A percentile compares a stretch with the other conserved stretches of the same genome.
Conservation (phyloP, 129 eudicot genomes). For the Ambrosia artemisiifolia region DNA sequence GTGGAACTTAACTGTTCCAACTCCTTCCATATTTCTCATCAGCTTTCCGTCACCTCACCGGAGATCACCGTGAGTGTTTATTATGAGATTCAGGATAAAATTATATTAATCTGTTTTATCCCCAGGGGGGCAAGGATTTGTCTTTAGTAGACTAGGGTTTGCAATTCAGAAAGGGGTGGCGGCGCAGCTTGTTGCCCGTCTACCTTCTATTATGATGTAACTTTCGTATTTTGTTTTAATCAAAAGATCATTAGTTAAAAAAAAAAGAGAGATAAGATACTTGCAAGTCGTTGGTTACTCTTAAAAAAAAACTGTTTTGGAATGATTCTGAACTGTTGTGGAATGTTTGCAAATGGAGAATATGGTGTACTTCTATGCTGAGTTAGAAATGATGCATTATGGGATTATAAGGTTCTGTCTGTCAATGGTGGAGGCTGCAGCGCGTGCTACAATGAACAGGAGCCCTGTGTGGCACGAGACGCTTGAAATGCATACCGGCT, state of each 20-base stretch:
- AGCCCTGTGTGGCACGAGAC: slow-evolving; percentile 75
- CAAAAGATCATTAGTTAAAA: no score
- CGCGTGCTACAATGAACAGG: slow-evolving; percentile 55
- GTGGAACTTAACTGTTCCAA: slow-evolving; percentile 83
- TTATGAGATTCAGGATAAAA: no score
- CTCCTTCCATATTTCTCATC: slow-evolving; percentile 74
- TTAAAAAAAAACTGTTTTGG: no score
- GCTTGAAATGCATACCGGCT: slow-evolving; percentile 66
- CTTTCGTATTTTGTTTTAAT: no score
- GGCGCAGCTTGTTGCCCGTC: no score
- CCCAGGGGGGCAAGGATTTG: no score
- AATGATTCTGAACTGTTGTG: background rate
- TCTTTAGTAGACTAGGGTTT: no score
- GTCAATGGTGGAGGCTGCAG: slow-evolving; percentile 91
- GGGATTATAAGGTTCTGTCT: slow-evolving; percentile 46
- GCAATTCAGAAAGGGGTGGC: no score
- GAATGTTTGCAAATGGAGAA: slow-evolving; percentile 46
- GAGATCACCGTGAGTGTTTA: slow-evolving; percentile 25
- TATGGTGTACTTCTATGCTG: slow-evolving; percentile 67
- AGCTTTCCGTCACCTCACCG: slow-evolving; percentile 40
- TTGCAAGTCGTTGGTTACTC: no score
- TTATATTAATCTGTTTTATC: background rate
- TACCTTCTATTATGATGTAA: no score
- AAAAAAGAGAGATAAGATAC: no score
- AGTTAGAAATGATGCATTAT: slow-evolving; percentile 79